These are phyloP conservation scores for Neocucurbitaria cava DNA, from an alignment of 2,329 filamentous ascomycete genomes.

Conservation along the genomic window DNA sequence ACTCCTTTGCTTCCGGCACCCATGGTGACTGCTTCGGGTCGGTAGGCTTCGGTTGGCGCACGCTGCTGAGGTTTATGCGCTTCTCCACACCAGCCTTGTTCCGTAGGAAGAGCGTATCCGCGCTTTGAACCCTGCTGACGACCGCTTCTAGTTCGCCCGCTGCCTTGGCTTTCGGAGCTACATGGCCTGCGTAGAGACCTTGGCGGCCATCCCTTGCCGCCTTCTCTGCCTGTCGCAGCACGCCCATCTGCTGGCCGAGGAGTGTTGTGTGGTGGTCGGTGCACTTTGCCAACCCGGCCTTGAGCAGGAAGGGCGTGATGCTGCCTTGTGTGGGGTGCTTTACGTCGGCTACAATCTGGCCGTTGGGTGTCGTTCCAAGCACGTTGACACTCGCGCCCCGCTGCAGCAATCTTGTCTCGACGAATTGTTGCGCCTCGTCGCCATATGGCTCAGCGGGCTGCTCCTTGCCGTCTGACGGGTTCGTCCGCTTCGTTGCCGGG, in stretches of 20 bases:
- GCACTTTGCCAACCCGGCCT: conserved; percentile 88
- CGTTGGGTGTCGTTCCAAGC: conserved; percentile 86
- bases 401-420: conserved; percentile 85
- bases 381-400: conserved; percentile 83
- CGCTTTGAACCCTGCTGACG: conserved; percentile 84
- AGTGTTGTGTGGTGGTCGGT: conserved; percentile 95
- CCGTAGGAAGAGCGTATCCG: conserved; percentile 86
- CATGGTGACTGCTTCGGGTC: conserved; percentile 89
- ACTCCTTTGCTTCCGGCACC: conserved; percentile 94
- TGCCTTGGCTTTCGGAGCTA: conserved; percentile 67
- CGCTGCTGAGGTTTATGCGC: conserved; percentile 89
- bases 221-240: conserved; percentile 85
- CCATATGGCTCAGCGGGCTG: conserved; percentile 89
- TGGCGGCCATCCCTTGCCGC: conserved; percentile 77
- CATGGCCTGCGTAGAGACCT: conserved; percentile 82
- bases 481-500: conserved; percentile 85
- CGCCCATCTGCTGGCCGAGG: conserved; percentile 86
- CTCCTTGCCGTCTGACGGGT: conserved; percentile 77
- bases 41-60: conserved; percentile 87
- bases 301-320: conserved; percentile 88
- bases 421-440: conserved; percentile 86
- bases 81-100: conserved; percentile 87
- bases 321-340: conserved; percentile 85
- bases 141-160: conserved; percentile 76
- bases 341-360: conserved; percentile 86